Evolutionary conservation across 495 filamentous ascomycete genomes (phyloP), one percentile per base, ranked within the genome.

Genomic region (Amniculicola lignicola): DNA sequence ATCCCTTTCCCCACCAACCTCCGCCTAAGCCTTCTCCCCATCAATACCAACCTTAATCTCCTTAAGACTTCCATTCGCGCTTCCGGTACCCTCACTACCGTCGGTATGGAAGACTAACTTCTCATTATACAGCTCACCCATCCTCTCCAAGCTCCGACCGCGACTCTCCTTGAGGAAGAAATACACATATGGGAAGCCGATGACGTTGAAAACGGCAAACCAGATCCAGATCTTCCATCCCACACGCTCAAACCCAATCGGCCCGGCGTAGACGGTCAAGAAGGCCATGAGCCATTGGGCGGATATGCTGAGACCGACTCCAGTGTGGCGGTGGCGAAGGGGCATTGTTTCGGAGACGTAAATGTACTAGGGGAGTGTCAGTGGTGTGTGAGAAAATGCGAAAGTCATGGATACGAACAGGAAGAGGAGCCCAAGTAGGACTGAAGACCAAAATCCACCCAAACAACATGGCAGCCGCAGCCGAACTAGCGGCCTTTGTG

Each of bases 211-310:
- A 38, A 22, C 36, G 23, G 62, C 53, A 18, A 64, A 57, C 62
- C 62, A 64, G 22, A 61, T 43, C 62, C 62, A 64, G 44, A 64
- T 61, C 25, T 57, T 57, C 54, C 56, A 61, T 9, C 62, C 58
- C 18, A 64, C 58, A 10, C 36, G 5, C 14, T 38, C 41, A 27
- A 64, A 61, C 10, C 58, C 58, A 33, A 64, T 64, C 2, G 62
- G 62, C 5, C 62, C 62, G 1, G 54, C 62, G 39, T 61, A 64
- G 5, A 64, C 62, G 4, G 62, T 61, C 21, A 61, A 49, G 27
- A 64, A 62, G 7, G 58, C 51, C 51, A 57, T 62, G 12, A 62
- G 53, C 61, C 62, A 64, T 35, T 64, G 51, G 1, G 46, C 62
- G 42, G 19, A n/a, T 2, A 54, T 59, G 1, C 40, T 59, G 4